Base-by-base conservation (phyloP, 2,329 filamentous ascomycete genomes). In the Stemphylium vesicarium region DNA sequence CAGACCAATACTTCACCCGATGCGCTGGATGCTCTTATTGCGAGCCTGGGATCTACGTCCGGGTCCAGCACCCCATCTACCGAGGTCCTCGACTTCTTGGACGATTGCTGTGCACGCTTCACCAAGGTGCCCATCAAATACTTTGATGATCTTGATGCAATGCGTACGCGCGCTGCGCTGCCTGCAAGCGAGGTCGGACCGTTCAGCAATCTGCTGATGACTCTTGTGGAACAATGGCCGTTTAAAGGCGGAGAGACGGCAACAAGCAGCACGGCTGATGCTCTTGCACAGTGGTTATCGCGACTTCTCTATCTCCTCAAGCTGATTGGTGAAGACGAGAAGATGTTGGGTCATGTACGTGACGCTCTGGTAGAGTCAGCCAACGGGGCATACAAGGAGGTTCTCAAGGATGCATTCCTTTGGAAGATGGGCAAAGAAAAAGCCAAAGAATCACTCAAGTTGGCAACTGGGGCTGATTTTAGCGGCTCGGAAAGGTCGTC, bases 61-160 rank as follows among this genome's bases (percentile, higher is more conserved):
- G 66, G 65, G 2, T 59, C 59, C 13, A 62, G 64, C 5, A 35
- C 60, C 4, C 60, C 68, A 24, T 66, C 69, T 1, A 26, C 45
- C 10, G 68, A 77, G 12, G 70, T 92, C 0, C 89, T 90, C 77
- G 74, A 80, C 0, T 96, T 95, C 68, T 73, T 97, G 22, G 93
- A 97, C 68, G 92, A 96, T 59, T 96, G 91, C 73, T 81, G 91
- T 47, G 86, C 85, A 26, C 85, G 93, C 20, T 90, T 91, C 63
- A 87, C 88, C 13, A 87, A 84, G 52, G 88, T 88, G 20, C 90
- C 92, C 0, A 88, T 96, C 68, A 96, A 92, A 70, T 94, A 96
- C 67, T 85, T 95, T 24, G 89, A 95, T 57, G 79, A 86, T 67
- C 75, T 91, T 22, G 82, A 87, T 49, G 81, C 85, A 62, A 75